Conservation (phyloP, 345 rosid species). For the Cardamine occulta region DNA sequence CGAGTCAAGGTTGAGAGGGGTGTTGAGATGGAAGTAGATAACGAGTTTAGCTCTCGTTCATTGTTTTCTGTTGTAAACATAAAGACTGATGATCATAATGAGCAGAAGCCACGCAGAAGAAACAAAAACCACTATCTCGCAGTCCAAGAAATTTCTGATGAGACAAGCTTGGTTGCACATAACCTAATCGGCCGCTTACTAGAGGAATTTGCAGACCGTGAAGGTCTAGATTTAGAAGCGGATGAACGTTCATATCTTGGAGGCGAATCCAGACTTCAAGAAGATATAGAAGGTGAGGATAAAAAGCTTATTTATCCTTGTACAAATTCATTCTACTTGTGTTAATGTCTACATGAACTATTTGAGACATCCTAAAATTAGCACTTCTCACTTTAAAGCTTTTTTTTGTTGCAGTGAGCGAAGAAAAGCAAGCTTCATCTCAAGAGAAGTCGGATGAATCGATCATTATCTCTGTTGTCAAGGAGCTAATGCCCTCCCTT, state of each 20-base stretch:
- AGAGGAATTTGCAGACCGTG: slow-evolving; percentile 53
- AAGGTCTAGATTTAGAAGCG: slow-evolving; percentile 48
- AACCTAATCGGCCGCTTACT: slow-evolving; percentile 63
- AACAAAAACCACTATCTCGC: slow-evolving; percentile 60
- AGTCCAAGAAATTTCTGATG: slow-evolving; percentile 79
- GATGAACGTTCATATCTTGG: slow-evolving; percentile 54
- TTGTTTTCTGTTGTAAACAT: slow-evolving; percentile 35
- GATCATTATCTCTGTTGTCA: slow-evolving; percentile 35
- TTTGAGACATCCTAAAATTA: background rate
- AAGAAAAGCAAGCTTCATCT: slow-evolving; percentile 32
- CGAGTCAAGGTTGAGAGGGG: slow-evolving; percentile 40
- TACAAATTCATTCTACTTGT: background rate
- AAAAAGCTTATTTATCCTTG: background rate
- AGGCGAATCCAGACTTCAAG: slow-evolving; percentile 47
- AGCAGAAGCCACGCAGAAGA: slow-evolving; percentile 32
- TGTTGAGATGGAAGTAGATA: slow-evolving; percentile 37
- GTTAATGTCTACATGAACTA: background rate
- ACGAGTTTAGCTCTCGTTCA: slow-evolving; percentile 28
- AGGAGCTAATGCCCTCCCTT: slow-evolving; percentile 54
- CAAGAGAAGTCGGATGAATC: slow-evolving; percentile 39
- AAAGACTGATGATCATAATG: slow-evolving; percentile 28
- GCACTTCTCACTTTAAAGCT: background rate
- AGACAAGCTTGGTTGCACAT: slow-evolving; percentile 69
- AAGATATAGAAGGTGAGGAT: slow-evolving; percentile 51
- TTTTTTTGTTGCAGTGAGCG: slow-evolving; percentile 36